These are phyloP conservation scores for Saccharomycopsis sp. DNA, from an alignment of 805 yeast species.

Conservation along the genomic window DNA sequence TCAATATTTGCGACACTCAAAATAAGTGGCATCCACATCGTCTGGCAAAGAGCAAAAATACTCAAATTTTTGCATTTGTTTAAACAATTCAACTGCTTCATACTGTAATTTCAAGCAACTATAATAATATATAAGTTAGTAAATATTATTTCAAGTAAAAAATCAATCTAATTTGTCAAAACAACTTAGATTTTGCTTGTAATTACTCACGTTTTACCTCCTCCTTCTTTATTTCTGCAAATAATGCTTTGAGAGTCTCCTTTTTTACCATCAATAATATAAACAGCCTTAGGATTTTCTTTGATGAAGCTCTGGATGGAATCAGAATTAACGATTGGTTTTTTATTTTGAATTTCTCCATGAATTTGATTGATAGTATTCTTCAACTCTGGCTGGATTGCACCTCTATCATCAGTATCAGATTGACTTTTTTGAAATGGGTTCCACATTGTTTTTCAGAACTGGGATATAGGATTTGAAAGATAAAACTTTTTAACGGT, in stretches of 20 bases:
- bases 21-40: slow-evolving; percentile 14
- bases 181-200: no score
- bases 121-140: background rate
- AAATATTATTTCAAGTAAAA: background rate
- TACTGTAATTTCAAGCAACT: slow-evolving; percentile 16
- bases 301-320: slow-evolving; percentile 10
- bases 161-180: background rate
- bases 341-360: no score
- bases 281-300: slow-evolving; percentile 12
- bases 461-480: no score
- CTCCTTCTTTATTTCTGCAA: slow-evolving; percentile 10
- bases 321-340: no score
- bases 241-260: slow-evolving; percentile 14
- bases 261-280: slow-evolving; percentile 17
- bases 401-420: no score
- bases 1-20: slow-evolving; percentile 17
- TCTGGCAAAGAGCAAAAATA: slow-evolving; percentile 16
- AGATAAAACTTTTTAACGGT: no score
- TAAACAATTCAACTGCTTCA: slow-evolving; percentile 16
- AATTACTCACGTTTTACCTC: slow-evolving; percentile 13
- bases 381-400: no score
- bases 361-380: no score
- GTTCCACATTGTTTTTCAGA: no score
- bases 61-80: slow-evolving; percentile 17
- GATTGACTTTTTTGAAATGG: no score